These are phyloP conservation scores for Candida peoriensis DNA, from an alignment of 805 yeast species.

Conservation along the genomic window DNA sequence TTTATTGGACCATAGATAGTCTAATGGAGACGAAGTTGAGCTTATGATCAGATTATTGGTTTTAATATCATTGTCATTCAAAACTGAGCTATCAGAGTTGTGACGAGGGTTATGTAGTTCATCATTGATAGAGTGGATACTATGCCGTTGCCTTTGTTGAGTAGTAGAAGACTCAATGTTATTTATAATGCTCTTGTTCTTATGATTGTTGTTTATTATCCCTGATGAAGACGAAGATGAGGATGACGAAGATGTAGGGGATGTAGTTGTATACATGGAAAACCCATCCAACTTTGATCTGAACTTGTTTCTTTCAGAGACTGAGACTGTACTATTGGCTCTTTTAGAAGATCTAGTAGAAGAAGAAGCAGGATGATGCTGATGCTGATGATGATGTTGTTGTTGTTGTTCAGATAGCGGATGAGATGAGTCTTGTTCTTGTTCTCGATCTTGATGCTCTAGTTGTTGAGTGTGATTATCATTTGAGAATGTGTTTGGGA, in stretches of 20 bases:
- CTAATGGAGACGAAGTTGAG: slow-evolving; percentile 17
- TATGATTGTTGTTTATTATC: no score
- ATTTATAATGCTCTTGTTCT: background rate
- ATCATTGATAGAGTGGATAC: no score
- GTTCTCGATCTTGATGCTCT: no score
- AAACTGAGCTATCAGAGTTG: slow-evolving; percentile 3
- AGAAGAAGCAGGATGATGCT: background rate
- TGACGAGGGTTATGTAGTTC: background rate
- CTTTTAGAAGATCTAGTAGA: slow-evolving; percentile 15
- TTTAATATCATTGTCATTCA: background rate
- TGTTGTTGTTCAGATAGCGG: no score
- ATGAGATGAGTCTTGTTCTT: no score
- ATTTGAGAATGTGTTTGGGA: no score
- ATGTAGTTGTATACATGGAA: background rate
- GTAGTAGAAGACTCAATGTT: background rate
- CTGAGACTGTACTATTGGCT: slow-evolving; percentile 17
- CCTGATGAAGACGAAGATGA: slow-evolving; percentile 11
- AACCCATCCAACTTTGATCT: slow-evolving; percentile 14
- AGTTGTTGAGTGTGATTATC: no score
- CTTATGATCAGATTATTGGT: background rate
- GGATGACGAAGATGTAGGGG: slow-evolving; percentile 1
- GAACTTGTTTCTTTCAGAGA: slow-evolving; percentile 22
- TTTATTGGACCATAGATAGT: slow-evolving; percentile 16
- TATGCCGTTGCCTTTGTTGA: slow-evolving; percentile 4
- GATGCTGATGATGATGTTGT: no score